Conservation (phyloP, 2,329 filamentous ascomycete genomes). For the Diaporthe humulicola region DNA sequence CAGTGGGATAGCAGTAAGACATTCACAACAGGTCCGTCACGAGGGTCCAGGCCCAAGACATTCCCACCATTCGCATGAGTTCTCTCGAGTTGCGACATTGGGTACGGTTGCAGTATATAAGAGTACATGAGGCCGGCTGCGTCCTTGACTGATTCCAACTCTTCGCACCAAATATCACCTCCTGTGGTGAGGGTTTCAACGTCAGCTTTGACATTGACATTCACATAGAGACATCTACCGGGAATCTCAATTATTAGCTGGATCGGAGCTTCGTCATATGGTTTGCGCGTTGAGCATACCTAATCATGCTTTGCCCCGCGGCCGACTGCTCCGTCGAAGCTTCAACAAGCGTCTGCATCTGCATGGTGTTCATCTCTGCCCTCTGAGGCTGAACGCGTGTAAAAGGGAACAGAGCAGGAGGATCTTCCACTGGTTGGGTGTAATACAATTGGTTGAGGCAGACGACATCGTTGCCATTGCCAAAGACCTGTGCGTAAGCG, state of each 20-base stretch:
- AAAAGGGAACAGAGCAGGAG: background rate
- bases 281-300: background rate
- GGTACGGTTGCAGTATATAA: constrained; percentile 1
- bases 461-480: background rate
- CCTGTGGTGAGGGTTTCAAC: background rate
- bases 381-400: background rate
- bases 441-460: constrained; percentile 6
- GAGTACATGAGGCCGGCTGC: constrained; percentile 12
- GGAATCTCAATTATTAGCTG: background rate
- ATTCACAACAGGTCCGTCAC: background rate
- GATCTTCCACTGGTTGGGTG: background rate
- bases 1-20: background rate
- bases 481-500: background rate
- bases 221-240: constrained; percentile 1
- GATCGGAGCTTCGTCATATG: background rate
- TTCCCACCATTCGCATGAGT: background rate
- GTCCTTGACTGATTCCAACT: background rate
- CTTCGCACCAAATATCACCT: background rate
- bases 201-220: background rate
- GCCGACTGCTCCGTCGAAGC: background rate
- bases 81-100: background rate
- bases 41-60: background rate
- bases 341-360: background rate
- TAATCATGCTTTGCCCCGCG: background rate
- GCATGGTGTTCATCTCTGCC: background rate